Evolutionary conservation across 2,329 filamentous ascomycete species (phyloP).

Genomic region (Teratosphaeria nubilosa): DNA sequence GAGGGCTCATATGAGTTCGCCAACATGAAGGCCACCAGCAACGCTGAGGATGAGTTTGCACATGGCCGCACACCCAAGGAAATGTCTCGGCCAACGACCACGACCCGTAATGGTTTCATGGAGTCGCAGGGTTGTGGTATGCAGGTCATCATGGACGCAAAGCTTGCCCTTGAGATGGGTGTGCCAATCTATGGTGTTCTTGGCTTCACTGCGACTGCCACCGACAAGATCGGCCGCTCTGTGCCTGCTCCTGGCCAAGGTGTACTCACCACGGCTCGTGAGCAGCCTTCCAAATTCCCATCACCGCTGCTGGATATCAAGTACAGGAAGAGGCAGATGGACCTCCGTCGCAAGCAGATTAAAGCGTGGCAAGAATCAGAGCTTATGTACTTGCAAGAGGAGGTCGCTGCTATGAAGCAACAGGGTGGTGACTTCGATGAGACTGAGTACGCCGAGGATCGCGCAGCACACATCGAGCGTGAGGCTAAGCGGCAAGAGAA

Average conservation of each 20-base stretch:
- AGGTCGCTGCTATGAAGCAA: slow-evolving; percentile 81
- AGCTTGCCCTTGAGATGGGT: slow-evolving; percentile 94
- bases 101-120: slow-evolving; percentile 97
- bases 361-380: slow-evolving; percentile 95
- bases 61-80: slow-evolving; percentile 91
- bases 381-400: slow-evolving; percentile 82
- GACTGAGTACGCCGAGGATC: slow-evolving; percentile 75
- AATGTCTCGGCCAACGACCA: slow-evolving; percentile 96
- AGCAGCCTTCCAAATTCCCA: slow-evolving; percentile 82
- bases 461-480: slow-evolving; percentile 73
- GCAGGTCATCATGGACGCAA: slow-evolving; percentile 96
- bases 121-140: slow-evolving; percentile 98
- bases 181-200: slow-evolving; percentile 94
- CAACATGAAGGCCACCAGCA: slow-evolving; percentile 99
- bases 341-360: slow-evolving; percentile 87
- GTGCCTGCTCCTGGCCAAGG: slow-evolving; percentile 94
- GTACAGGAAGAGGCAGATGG: slow-evolving; percentile 90
- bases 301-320: slow-evolving; percentile 95
- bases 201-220: slow-evolving; percentile 87
- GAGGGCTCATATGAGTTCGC: slow-evolving; percentile 99
- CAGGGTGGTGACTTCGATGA: slow-evolving; percentile 69
- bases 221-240: slow-evolving; percentile 97
- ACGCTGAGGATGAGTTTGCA: slow-evolving; percentile 89
- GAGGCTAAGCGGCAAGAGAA: slow-evolving; percentile 86
- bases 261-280: slow-evolving; percentile 89